Base-by-base conservation (phyloP, 2,329 filamentous ascomycete species). In the Paracamarosporium sp. region DNA sequence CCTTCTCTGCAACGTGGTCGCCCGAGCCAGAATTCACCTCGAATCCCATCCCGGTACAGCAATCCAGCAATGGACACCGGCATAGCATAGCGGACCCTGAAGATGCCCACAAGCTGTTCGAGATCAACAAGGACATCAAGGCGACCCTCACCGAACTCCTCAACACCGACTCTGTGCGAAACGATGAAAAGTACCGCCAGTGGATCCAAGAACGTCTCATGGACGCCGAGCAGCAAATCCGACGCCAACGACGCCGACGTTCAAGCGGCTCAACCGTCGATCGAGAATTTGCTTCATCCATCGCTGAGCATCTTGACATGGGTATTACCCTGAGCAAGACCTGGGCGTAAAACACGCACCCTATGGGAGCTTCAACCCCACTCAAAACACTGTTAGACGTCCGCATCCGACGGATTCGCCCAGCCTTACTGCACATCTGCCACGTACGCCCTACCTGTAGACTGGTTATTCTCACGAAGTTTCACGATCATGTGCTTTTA, bases 131-230 rank as follows among this genome's bases (percentile, higher is more conserved):
- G 50, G 80, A 83, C 61, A 84, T 85, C 70, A 85, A 85, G 63
- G 77, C 76, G 20, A 83, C 81, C 9, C 75, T 86, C 46, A 85
- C 82, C 11, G 82, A 84, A 56, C 73, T 86, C 1, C 71, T 86
- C 53, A 85, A 85, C 61, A 83, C 81, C 45, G 80, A 82, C 15
- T 78, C 77, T 38, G 82, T 84, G 3, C 78, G 77, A 38, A 67
- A 73, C 9, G 82, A 85, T 68, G 68, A 73, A 1, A 77, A 77
- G 57, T 73, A 74, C 57, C 76, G 83, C 38, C 71, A 72, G 15
- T 85, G 82, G 81, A 79, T 85, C 12, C 83, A 85, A 63, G 76
- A 76, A 4, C 74, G 80, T 45, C 72, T 86, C 45, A 83, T 85
- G 81, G 82, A 85, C 53, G 79, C 81, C 1, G 83, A 85, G 65